Conservation (phyloP, 2,329 filamentous ascomycete genomes). For the Aquanectria penicillioides region DNA sequence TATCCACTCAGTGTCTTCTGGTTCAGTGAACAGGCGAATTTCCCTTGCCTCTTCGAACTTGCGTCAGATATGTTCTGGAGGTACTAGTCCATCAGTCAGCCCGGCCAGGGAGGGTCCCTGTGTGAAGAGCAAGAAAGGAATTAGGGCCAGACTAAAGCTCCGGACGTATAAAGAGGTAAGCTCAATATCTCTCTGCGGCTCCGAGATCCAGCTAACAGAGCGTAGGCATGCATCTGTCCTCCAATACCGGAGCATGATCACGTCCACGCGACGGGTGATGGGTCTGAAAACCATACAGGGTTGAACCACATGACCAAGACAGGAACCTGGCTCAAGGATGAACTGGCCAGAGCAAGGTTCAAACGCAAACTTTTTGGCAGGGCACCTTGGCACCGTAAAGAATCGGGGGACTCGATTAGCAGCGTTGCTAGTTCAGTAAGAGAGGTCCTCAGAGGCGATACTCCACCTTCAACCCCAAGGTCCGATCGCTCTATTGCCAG, state of each 20-base stretch:
- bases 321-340: constrained; percentile 46
- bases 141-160: constrained; percentile 35
- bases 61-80: neutral
- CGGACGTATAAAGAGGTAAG: constrained; percentile 28
- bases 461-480: constrained; percentile 45
- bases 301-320: constrained; percentile 34
- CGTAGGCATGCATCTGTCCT: constrained; percentile 15
- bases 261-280: constrained; percentile 18
- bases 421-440: constrained; percentile 55
- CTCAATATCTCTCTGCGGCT: neutral
- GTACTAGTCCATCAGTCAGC: neutral
- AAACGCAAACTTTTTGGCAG: constrained; percentile 53
- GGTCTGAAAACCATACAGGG: constrained; percentile 26
- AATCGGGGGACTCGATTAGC: constrained; percentile 49
- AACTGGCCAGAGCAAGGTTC: constrained; percentile 38
- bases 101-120: constrained; percentile 20
- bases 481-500: constrained; percentile 25
- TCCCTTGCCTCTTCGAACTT: neutral
- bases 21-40: neutral
- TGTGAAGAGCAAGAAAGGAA: constrained; percentile 35
- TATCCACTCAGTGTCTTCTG: constrained; percentile 13
- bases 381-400: constrained; percentile 53
- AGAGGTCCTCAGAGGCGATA: constrained; percentile 50
- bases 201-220: constrained; percentile 3
- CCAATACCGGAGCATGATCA: constrained; percentile 32